A percentile compares a stretch with the other conserved stretches of the same genome.
Conservation (phyloP, 371 early-diverging fungal genomes). For the Zopfochytrium polystomum region DNA sequence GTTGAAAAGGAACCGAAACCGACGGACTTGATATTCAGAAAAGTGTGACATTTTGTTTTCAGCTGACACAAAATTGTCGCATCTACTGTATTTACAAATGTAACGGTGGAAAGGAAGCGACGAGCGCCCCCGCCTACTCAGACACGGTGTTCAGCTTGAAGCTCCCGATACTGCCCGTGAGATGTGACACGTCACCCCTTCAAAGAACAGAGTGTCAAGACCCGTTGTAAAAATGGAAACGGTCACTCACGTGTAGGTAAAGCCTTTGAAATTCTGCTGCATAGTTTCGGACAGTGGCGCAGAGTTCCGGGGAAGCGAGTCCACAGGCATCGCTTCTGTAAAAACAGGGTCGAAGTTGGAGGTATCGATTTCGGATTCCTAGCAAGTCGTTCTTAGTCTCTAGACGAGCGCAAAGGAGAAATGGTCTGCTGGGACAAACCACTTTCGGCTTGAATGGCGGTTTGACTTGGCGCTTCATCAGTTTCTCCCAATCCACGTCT, state of each 20-base stretch:
- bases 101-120: no score
- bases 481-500: constrained; percentile 84
- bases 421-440: no score
- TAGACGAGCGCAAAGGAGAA: background rate
- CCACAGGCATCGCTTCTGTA: constrained; percentile 38
- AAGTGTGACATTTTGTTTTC: constrained; percentile 32
- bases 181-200: no score
- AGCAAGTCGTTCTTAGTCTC: background rate
- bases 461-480: constrained; percentile 79
- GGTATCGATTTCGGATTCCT: constrained; percentile 66
- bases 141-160: no score
- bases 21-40: constrained; percentile 29
- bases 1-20: constrained; percentile 34
- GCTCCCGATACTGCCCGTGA: no score
- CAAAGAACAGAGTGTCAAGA: no score
- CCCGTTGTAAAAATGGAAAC: no score
- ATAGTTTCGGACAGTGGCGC: constrained; percentile 37
- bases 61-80: no score
- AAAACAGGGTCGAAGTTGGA: constrained; percentile 73
- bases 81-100: no score
- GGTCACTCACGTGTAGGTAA: no score
- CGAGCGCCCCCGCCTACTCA: no score
- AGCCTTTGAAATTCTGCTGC: constrained; percentile 43
- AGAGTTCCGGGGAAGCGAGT: constrained; percentile 34
- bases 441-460: constrained; percentile 95